Evolutionary conservation across 257 asterid genomes (phyloP), one percentile per base, ranked within the genome.

Genomic region (Ocimum tenuiflorum): DNA sequence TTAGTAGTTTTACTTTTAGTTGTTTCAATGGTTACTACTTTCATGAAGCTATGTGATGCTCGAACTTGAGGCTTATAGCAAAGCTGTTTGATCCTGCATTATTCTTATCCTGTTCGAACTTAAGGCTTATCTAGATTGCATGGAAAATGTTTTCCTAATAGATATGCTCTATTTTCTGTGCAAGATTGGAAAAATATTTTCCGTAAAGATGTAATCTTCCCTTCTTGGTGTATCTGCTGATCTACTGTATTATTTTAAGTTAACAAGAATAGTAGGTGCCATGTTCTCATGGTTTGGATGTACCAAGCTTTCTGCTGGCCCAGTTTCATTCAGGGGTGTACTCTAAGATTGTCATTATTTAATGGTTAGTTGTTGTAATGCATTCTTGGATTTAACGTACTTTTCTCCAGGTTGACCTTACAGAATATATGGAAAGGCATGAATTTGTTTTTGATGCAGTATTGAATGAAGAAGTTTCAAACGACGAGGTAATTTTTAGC

Each of bases 401-500:
- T 29, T 36, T 72, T 2, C 27, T 65, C 39, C 91, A 91, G 98
- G 98, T 91, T 79, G 98, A 91, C 77, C 73, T 91, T 71, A 91
- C 98, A 68, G 96, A 85, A 73, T 91, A 91, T 67, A 74, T 83
- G 79, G 98, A 91, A 88, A 91, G 86, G 75, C 96, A 89, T 73
- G 98, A 89, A 81, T 91, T 91, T 80, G 91, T 87, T 77, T 91
- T 86, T 85, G 98, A 91, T 82, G 98, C 98, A 15, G 98, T 91
- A 80, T 75, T 91, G 75, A 75, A 91, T 57, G 98, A 91, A 81
- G 96, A 91, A 78, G 98, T 91, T 65, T 91, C 98, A 62, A 91
- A 91, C 79, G 96, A 89, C 49, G 95, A 91, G 96, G 98, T 91
- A 73, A 81, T 31, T 71, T 41, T 11, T 64, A 12, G 66, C 31